These are phyloP conservation scores for Metschnikowia drakensbergensis DNA, from an alignment of 805 yeast species.

Conservation along the genomic window DNA sequence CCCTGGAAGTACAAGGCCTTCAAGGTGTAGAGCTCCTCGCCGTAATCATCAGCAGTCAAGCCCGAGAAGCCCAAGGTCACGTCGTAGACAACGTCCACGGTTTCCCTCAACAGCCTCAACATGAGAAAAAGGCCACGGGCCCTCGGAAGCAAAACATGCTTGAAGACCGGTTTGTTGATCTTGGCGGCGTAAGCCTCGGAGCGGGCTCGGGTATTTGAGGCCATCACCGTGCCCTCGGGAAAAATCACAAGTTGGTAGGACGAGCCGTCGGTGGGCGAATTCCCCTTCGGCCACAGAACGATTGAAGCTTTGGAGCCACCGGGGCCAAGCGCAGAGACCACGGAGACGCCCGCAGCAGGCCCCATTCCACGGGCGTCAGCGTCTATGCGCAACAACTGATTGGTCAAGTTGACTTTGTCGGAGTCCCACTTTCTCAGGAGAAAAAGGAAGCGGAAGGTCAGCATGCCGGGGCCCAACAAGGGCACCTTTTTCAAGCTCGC, in stretches of 20 bases:
- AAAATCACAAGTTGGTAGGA: constrained; percentile 65
- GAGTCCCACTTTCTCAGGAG: constrained; percentile 81
- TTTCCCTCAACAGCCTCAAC: constrained; percentile 50
- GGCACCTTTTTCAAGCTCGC: constrained; percentile 68
- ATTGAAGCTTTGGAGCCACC: constrained; percentile 5
- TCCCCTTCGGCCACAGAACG: constrained; percentile 32
- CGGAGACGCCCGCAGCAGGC: constrained; percentile 42
- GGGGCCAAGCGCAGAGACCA: constrained; percentile 17
- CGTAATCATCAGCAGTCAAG: constrained; percentile 56
- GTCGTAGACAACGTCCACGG: constrained; percentile 67
- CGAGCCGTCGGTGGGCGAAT: constrained; percentile 4
- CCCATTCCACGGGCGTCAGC: constrained; percentile 58
- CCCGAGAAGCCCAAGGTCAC: constrained; percentile 82
- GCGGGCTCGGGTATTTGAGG: constrained; percentile 57
- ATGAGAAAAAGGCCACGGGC: constrained; percentile 72
- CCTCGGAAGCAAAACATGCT: constrained; percentile 77
- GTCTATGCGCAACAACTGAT: constrained; percentile 53
- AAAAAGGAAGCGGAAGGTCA: constrained; percentile 69
- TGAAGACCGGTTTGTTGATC: constrained; percentile 44
- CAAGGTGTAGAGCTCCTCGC: constrained; percentile 73
- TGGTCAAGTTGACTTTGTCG: constrained; percentile 60
- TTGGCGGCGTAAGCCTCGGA: constrained; percentile 57
- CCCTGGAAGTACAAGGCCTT: constrained; percentile 63
- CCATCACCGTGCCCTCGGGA: constrained; percentile 93
- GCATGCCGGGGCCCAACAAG: constrained; percentile 83